These are phyloP conservation scores for Aspergillus tanneri DNA, from an alignment of 2,329 filamentous ascomycete species.

Conservation along the genomic window DNA sequence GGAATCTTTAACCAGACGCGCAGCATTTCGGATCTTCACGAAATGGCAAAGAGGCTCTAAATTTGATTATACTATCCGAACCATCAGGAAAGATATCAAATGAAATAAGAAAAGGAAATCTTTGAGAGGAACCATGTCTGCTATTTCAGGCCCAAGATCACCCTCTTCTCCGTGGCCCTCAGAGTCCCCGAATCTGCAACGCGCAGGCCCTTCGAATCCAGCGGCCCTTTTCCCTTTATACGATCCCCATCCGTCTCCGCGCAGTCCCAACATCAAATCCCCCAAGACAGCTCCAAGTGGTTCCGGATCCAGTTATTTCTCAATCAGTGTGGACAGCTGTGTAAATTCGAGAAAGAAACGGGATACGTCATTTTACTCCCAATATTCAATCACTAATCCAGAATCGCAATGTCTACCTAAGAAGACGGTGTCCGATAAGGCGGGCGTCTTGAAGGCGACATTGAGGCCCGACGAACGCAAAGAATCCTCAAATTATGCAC, in stretches of 20 bases:
- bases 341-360: conserved; percentile 68
- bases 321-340: conserved; percentile 63
- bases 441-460: conserved; percentile 59
- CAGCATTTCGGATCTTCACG: conserved; percentile 1
- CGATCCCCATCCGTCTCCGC: conserved; percentile 23
- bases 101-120: background rate
- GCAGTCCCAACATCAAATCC: conserved; percentile 20
- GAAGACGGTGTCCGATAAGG: conserved; percentile 81
- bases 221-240: conserved; percentile 22
- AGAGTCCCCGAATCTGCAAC: conserved; percentile 23
- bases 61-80: conserved; percentile 10
- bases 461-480: conserved; percentile 19
- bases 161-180: conserved; percentile 36
- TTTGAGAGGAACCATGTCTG: conserved; percentile 22
- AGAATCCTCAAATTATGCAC: conserved; percentile 21
- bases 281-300: conserved; percentile 20
- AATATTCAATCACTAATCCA: conserved; percentile 60
- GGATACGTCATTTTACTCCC: conserved; percentile 68
- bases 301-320: conserved; percentile 83
- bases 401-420: conserved; percentile 41
- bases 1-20: background rate
- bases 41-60: conserved; percentile 19
- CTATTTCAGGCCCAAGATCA: conserved; percentile 36
- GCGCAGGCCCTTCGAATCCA: conserved; percentile 20
- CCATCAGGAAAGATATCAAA: conserved; percentile 7